Conservation (phyloP, 768 basidiomycete genomes). For the Panaeolus cyanescens region DNA sequence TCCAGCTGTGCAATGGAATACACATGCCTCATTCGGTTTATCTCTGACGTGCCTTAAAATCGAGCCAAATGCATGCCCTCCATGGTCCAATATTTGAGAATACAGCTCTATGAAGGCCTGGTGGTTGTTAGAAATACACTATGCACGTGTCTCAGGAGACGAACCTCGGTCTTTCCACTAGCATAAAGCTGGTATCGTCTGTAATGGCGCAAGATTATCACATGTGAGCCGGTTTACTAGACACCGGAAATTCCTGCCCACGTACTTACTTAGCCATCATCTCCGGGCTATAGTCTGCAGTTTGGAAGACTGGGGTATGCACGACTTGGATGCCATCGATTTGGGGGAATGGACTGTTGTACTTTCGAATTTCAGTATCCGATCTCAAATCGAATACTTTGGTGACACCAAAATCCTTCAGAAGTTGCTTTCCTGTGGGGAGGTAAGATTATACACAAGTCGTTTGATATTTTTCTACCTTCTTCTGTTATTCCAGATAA, state of each 20-base stretch:
- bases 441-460: not conserved
- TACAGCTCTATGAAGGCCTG: conserved; percentile 84
- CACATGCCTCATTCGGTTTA: conserved; percentile 58
- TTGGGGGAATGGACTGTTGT: conserved; percentile 60
- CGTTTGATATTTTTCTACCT: conserved; percentile 40
- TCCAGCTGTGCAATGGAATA: conserved; percentile 86
- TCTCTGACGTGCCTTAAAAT: conserved; percentile 78
- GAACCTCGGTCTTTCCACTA: conserved; percentile 77
- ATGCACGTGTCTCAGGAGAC: conserved; percentile 4
- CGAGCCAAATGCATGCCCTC: conserved; percentile 63
- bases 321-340: conserved; percentile 66
- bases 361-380: conserved; percentile 77
- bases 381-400: conserved; percentile 80
- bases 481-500: conserved; percentile 68
- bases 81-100: conserved; percentile 78
- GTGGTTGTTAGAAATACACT: not conserved
- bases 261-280: conserved; percentile 80
- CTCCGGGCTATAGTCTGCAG: conserved; percentile 82
- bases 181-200: conserved; percentile 78
- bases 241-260: conserved; percentile 22
- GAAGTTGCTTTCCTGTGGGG: conserved; percentile 52
- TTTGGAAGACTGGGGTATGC: conserved; percentile 66
- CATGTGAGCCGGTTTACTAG: conserved; percentile 19
- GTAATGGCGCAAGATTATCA: conserved; percentile 18
- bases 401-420: conserved; percentile 63